Evolutionary conservation across 306 rosid species (phyloP), one percentile per base, ranked within the genome.

Genomic region (Senna siamea): DNA sequence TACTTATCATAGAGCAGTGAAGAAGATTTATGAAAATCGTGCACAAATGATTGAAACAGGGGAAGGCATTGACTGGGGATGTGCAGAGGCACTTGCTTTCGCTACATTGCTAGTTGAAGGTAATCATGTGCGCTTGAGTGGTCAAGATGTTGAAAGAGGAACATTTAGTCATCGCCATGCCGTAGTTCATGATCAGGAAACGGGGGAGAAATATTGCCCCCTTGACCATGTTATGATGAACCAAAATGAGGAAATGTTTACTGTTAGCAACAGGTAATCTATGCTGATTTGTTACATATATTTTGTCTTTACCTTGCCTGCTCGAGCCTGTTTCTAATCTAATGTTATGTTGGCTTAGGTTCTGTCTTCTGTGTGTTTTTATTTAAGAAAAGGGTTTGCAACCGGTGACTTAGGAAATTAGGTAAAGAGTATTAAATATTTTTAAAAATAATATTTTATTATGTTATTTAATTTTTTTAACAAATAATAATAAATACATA

Each of bases 61-160:
- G 30, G 96, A 89, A 74, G 96, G 94, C 68, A 87, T 94, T 57
- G 98, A 91, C 78, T 91, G 97, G 98, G 98, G 97, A 47, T 82
- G 89, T 68, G 97, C 87, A 1, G 98, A 94, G 87, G 96, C 96
- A 76, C 98, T 94, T 69, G 96, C 98, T 69, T 91, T 91, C 72
- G 93, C 95, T 55, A 91, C 98, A 70, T 81, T 94, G 79, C 46
- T 94, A 11, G 88, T 84, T 65, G 98, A 94, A 82, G 97, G 97
- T 38, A 91, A 91, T 82, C 97, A 89, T 76, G 94, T 94, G 54
- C 83, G 97, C 15, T 52, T 88, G 82, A 94, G 98, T 57, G 98
- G 98, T 55, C 98, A 94, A 78, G 98, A 94, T 23, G 98, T 91
- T 73, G 97, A 94, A 81, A 85, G 97, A 75, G 98, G 97, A 62